Base-by-base conservation (phyloP, 1,139 yeast species). In the Suhomyces guaymorum region DNA sequence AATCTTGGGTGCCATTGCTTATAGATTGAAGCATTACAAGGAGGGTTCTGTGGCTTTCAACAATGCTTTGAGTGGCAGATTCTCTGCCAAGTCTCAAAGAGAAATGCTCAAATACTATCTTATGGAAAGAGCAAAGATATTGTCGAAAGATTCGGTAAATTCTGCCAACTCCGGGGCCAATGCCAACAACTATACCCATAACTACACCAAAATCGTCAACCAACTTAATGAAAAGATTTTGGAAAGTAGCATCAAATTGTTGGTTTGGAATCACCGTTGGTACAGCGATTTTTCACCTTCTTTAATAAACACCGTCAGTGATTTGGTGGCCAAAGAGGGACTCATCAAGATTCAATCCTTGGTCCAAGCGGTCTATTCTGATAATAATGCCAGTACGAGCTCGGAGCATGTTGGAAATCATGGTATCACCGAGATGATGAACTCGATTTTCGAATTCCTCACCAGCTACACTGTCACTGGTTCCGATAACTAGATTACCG, bases 221-320 rank as follows among this genome's bases (percentile, higher is more conserved):
- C 75, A 69, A 41, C 58, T 80, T 38, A 80, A 81, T 52, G 80
- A 75, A 36, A 71, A 73, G 44, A 78, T 86, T 14, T 67, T 89
- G 47, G 92, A 84, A 43, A 66, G 85, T 26, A 66, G 82, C 41
- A 87, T 89, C 32, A 84, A 83, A 50, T 66, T 92, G 39, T 67
- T 84, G 23, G 95, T 95, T 14, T 92, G 97, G 97, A 86, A 89
- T 55, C 97, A 89, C 61, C 79, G 98, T 55, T 94, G 98, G 98
- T 94, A 92, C 62, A 77, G 81, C 45, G 96, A 90, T 48, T 90
- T 89, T 52, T 82, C 95, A 7, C 87, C 94, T 17, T 68, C 70
- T 30, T 67, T 88, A 38, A 57, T 82, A 14, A 59, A 65, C 21
- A 68, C 79, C 1, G 61, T 89, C 38, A 66, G 78, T 26, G 77